These are phyloP conservation scores for Aspergillus bertholletiae DNA, from an alignment of 495 filamentous ascomycete species.

Conservation along the genomic window DNA sequence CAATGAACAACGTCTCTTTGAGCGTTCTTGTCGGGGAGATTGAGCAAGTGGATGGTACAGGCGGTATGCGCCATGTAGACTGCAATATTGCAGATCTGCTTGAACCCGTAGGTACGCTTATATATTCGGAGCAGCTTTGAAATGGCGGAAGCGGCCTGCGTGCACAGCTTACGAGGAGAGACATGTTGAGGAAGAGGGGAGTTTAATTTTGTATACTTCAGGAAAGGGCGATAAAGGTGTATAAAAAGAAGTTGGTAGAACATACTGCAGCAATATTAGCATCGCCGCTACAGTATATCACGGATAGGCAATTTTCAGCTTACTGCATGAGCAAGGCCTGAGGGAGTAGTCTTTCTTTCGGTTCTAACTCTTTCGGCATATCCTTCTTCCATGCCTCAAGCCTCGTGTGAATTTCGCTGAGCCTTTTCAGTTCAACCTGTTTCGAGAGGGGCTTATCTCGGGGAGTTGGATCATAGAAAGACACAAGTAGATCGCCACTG, in stretches of 20 bases:
- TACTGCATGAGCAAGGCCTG: slow-evolving; percentile 94
- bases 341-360: slow-evolving; percentile 84
- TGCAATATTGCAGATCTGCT: slow-evolving; percentile 91
- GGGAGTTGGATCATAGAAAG: slow-evolving; percentile 83
- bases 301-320: slow-evolving; percentile 29
- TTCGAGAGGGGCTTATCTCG: slow-evolving; percentile 56
- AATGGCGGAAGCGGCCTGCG: slow-evolving; percentile 79
- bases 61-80: slow-evolving; percentile 94
- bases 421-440: slow-evolving; percentile 85
- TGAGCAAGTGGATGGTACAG: slow-evolving; percentile 91
- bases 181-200: slow-evolving; percentile 85
- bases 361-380: slow-evolving; percentile 81
- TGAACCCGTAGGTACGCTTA: slow-evolving; percentile 83
- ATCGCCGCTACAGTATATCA: not conserved
- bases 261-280: slow-evolving; percentile 63
- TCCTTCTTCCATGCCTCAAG: slow-evolving; percentile 89
- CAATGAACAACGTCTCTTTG: slow-evolving; percentile 85
- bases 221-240: slow-evolving; percentile 93
- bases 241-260: slow-evolving; percentile 96
- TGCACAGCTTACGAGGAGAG: slow-evolving; percentile 86
- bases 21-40: slow-evolving; percentile 85
- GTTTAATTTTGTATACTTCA: slow-evolving; percentile 77
- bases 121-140: slow-evolving; percentile 91
- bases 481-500: slow-evolving; percentile 80
- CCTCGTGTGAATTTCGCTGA: slow-evolving; percentile 85